Evolutionary conservation across 768 basidiomycete species (phyloP), one percentile per base, ranked within the genome.

Genomic region (Russula sp.): DNA sequence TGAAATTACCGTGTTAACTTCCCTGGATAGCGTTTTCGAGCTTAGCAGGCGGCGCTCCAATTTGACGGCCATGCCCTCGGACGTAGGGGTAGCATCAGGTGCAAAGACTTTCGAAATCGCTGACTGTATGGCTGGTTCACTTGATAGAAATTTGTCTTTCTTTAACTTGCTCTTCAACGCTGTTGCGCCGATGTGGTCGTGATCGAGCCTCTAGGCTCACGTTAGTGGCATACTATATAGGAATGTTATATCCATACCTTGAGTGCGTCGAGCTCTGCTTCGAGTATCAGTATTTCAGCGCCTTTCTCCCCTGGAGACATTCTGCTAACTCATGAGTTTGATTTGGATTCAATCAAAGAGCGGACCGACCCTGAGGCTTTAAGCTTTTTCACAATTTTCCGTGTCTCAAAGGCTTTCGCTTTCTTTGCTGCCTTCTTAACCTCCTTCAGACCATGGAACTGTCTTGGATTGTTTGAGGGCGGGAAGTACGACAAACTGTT

Each of bases 311-410:
- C 71, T 62, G 68, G 70, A 71, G 66, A 82, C 70, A 68, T 80
- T 53, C 66, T 65, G 35, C 67, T 68, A 27, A 62, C 20, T 45
- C 6, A 42, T 64, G 31, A 51, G 10, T 7, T 22, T 8, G 37
- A 44, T 11, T 11, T 20, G 11, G 9, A 54, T 27, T 40, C 39
- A 11, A 57, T 40, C 45, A 34, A n/a, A n/a, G 55, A 49, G 53
- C 39, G n/a, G 34, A 65, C 77, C 55, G 65, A 89, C 89, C 88
- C 77, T 34, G 86, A 72, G 31, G 78, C 80, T 72, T 89, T 93
- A 34, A 94, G 75, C 73, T 83, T 86, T 78, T 93, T 95, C 62
- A 94, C 81, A n/a, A 88, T 74, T 71, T 87, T 89, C 73, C 87
- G 89, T 0, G 82, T 83, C 75, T 96, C 94, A 64, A 91, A 89